phyloP scores from a whole-genome alignment of 768 basidiomycete genomes.

The Neoboletus brunneissimus region DNA sequence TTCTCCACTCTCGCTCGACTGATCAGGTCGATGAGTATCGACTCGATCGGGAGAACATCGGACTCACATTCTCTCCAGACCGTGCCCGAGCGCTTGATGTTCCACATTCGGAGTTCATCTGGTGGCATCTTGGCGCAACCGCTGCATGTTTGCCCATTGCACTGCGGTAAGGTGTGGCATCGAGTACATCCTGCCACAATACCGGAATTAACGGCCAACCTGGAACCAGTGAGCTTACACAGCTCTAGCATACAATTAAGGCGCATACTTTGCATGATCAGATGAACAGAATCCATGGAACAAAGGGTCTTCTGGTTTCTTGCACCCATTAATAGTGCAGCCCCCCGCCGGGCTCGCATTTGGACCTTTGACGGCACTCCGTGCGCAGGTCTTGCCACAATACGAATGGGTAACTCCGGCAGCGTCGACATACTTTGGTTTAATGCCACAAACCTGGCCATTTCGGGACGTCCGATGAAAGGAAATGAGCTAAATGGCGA shows the following conservation, averaged over 20 bases:
- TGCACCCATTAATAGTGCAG: constrained; percentile 53
- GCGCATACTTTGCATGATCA: constrained; percentile 52
- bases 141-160: constrained; percentile 45
- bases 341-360: constrained; percentile 34
- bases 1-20: constrained; percentile 54
- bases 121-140: constrained; percentile 47
- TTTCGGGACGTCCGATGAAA: constrained; percentile 1
- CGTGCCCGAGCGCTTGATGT: constrained; percentile 44
- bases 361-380: constrained; percentile 33
- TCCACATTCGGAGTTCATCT: constrained; percentile 44
- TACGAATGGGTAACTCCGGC: constrained; percentile 56
- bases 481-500: constrained; percentile 9
- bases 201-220: constrained; percentile 51
- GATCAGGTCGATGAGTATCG: constrained; percentile 32
- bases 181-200: constrained; percentile 48
- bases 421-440: constrained; percentile 60
- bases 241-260: constrained; percentile 1
- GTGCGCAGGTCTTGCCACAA: constrained; percentile 61
- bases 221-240: constrained; percentile 23
- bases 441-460: constrained; percentile 53
- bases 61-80: constrained; percentile 52
- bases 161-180: constrained; percentile 48
- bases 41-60: constrained; percentile 15
- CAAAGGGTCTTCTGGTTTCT: constrained; percentile 46
- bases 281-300: constrained; percentile 58